Base-by-base conservation (phyloP, 1,284 basidiomycete genomes). In the Entoloma clypeatum region DNA sequence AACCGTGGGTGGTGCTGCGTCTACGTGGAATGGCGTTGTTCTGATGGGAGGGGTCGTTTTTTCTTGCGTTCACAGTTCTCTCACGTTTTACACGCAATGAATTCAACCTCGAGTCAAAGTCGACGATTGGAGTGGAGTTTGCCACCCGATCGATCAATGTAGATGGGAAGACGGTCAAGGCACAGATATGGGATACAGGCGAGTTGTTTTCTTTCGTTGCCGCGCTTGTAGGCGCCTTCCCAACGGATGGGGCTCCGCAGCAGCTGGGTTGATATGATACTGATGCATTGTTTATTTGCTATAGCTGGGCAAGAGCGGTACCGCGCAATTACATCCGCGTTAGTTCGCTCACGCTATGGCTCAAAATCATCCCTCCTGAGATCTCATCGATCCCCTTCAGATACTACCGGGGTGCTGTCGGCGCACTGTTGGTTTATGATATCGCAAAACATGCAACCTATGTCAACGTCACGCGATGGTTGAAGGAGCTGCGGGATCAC, bases 131-230 rank as follows among this genome's bases (percentile, higher is more conserved):
- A 45, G 96, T 99, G 57, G 96, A 99, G 68, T 99, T 99, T 61
- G 95, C 95, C 7, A 98, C 95, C 36, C 81, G 96, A 58, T 92
- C 92, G 36, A 92, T 95, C 65, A 87, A 80, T 51, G 91, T 98
- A 11, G 95, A 98, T 64, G 81, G 84, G 31, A 99, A 99, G 82
- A 96, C 87, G 4, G 80, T 99, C 57, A 99, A 99, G 71, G 95
- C 95, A 21, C 95, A 99, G 70, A 98, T 99, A 57, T 99, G 95
- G 95, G 96, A 99, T 71, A 98, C 93, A 57, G 90, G 89, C 90
- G 75, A 67, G 64, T 50, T 48, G 27, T 45, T 39, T 35, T 27
- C 42, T 27, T 28, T 17, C 13, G 21, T n/a, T 23, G 34, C 13
- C 16, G 17, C 13, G n/a, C 17, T 31, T n/a, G n/a, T n/a, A n/a